Evolutionary conservation across 78 protist species (phyloP).

Genomic region (Pelomyxa schiedti): DNA sequence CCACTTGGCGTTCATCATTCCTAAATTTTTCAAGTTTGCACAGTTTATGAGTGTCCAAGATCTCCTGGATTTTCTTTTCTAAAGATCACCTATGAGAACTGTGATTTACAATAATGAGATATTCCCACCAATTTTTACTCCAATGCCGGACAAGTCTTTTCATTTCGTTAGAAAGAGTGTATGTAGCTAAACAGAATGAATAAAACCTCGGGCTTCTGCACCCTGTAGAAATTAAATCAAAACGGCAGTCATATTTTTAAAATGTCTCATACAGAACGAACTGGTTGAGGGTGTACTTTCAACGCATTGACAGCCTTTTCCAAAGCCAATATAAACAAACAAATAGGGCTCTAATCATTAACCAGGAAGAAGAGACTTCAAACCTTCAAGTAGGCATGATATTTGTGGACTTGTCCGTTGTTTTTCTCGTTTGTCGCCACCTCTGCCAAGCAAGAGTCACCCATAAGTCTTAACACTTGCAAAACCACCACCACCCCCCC

Average conservation of each 20-base stretch:
- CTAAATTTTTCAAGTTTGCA: neutral
- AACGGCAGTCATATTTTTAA: no score
- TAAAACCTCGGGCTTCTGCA: no score
- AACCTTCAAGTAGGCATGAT: neutral
- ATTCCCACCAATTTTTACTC: conserved; percentile 16
- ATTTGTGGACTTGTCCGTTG: neutral
- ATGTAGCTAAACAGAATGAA: neutral
- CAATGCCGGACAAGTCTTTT: conserved; percentile 17
- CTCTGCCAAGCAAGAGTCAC: no score
- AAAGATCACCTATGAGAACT: neutral
- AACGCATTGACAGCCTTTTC: neutral
- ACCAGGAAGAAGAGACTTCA: no score
- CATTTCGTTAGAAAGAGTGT: neutral
- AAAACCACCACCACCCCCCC: no score
- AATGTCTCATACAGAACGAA: neutral
- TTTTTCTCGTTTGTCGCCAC: neutral
- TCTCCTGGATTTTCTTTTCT: conserved; percentile 30
- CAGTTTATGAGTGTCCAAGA: conserved; percentile 24
- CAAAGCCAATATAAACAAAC: no score
- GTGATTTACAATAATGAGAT: neutral
- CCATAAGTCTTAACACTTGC: no score
- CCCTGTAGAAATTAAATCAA: no score
- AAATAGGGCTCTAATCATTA: no score
- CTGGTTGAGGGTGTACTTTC: neutral
- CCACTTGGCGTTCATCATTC: neutral